A percentile compares a stretch with the other conserved stretches of the same genome.
These are phyloP conservation scores for Micractinium sp. DNA, from an alignment of 139 green algal species.

Conservation along the genomic window DNA sequence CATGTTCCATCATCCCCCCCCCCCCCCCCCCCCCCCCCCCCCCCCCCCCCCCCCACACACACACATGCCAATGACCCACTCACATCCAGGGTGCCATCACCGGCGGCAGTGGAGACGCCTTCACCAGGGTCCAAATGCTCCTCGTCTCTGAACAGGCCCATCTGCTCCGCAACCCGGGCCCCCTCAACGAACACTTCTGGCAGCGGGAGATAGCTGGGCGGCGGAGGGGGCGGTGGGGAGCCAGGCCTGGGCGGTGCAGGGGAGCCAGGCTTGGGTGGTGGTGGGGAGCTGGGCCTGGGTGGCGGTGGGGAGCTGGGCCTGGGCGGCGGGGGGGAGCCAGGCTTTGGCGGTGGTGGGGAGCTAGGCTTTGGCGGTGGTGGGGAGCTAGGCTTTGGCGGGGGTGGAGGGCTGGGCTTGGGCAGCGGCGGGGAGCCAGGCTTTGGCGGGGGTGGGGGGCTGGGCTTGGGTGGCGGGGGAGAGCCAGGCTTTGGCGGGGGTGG, in stretches of 20 bases:
- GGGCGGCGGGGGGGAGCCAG: no score
- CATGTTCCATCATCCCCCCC: no score
- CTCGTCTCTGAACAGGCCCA: neutral
- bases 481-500: neutral
- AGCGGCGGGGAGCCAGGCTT: neutral
- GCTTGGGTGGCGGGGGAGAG: no score
- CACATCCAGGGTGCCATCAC: constrained; percentile 2
- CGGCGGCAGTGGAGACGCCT: neutral
- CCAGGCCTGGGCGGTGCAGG: no score
- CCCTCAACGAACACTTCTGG: neutral
- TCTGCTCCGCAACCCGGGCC: neutral
- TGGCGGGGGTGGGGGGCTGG: no score
- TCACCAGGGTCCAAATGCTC: neutral
- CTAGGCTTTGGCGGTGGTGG: no score
- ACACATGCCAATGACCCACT: neutral
- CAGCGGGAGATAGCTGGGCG: neutral
- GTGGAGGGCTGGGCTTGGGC: neutral
- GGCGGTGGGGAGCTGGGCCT: neutral
- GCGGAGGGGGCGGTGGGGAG: neutral
- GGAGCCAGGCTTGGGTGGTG: neutral
- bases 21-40: no score
- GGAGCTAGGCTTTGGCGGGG: neutral
- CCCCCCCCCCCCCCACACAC: neutral
- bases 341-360: neutral
- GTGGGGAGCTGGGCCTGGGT: neutral